These are phyloP conservation scores for Cicer yamashitae DNA, from an alignment of 306 rosid genomes.

Conservation along the genomic window DNA sequence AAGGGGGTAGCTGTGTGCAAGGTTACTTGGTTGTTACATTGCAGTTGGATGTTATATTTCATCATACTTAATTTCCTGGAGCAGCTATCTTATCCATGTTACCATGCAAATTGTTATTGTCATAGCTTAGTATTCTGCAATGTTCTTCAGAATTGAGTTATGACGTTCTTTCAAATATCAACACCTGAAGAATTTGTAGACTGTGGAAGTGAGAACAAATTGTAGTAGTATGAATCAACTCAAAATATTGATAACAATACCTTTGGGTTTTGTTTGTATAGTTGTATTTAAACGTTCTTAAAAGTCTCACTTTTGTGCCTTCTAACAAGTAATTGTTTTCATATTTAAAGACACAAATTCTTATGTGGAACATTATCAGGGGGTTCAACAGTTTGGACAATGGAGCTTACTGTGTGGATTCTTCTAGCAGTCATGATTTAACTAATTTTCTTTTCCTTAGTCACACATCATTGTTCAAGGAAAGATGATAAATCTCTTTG, in stretches of 20 bases:
- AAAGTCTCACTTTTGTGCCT: neutral
- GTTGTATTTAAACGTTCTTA: neutral
- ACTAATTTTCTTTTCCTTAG: conserved; percentile 9
- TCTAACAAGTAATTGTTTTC: neutral
- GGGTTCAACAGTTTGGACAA: conserved; percentile 2
- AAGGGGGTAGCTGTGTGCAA: too few relatives aligned
- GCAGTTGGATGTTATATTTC: neutral
- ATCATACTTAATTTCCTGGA: neutral
- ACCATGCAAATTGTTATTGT: neutral
- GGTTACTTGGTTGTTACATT: too few relatives aligned
- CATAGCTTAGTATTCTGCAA: neutral
- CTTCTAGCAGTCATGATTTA: neutral
- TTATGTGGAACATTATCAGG: neutral
- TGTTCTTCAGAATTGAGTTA: neutral
- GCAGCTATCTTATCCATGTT: neutral
- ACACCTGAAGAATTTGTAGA: neutral
- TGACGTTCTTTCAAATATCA: neutral
- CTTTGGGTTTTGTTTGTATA: neutral
- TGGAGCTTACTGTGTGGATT: conserved; percentile 5
- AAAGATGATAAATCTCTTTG: conserved; percentile 33
- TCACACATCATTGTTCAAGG: conserved; percentile 18
- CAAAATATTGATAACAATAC: neutral
- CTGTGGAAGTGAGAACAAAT: neutral
- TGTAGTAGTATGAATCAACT: neutral
- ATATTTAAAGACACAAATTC: neutral